A percentile compares a stretch with the other conserved stretches of the same genome.
Conservation (phyloP, 805 yeast genomes). For the Monosporozyma aquatica region DNA sequence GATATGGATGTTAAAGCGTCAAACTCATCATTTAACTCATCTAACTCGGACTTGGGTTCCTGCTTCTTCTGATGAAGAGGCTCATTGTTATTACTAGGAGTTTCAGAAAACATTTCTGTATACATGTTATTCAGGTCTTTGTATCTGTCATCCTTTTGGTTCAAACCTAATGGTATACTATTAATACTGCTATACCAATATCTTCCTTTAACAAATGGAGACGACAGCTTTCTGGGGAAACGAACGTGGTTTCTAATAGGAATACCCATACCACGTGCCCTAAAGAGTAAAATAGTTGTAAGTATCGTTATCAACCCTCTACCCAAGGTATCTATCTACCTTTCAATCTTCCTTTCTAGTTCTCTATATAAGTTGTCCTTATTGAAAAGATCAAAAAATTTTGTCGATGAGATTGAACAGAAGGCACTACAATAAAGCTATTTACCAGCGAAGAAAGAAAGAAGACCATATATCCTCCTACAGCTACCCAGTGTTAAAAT, state of each 20-base stretch:
- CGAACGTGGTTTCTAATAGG: background rate
- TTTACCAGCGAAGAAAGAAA: no score
- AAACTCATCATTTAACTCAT: constrained; percentile 30
- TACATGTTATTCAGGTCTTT: constrained; percentile 31
- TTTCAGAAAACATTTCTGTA: constrained; percentile 28
- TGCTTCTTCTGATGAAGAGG: background rate
- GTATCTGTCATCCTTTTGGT: constrained; percentile 16
- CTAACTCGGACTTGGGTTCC: constrained; percentile 19
- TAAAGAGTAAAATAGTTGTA: no score
- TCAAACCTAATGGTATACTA: constrained; percentile 16
- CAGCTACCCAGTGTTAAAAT: no score
- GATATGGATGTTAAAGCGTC: constrained; percentile 6
- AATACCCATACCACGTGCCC: no score
- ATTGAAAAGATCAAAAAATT: background rate
- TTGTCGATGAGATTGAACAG: background rate
- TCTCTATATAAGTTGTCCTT: no score
- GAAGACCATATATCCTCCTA: no score
- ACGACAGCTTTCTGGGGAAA: background rate
- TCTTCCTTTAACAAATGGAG: background rate
- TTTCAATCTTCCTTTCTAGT: no score
- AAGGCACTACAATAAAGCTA: no score
- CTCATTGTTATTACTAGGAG: background rate
- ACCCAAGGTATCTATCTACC: background rate
- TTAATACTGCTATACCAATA: no score
- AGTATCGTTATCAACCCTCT: background rate